Conservation (phyloP, 2,329 filamentous ascomycete genomes). For the Alternaria tenuissima region DNA sequence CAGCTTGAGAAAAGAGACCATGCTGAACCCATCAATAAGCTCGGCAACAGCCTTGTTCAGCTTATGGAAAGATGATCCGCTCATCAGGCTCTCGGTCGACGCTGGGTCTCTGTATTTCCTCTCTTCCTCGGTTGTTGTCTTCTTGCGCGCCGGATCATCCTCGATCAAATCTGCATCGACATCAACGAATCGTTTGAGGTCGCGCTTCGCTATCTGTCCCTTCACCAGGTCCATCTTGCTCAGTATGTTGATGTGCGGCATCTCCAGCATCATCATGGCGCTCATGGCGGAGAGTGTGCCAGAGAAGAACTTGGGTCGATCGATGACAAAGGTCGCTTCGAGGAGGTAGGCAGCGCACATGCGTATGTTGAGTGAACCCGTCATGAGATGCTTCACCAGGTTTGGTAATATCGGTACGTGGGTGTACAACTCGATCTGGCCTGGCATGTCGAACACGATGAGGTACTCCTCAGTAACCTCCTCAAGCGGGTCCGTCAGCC, state of each 20-base stretch:
- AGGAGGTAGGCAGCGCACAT: conserved; percentile 94
- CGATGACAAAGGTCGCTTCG: conserved; percentile 93
- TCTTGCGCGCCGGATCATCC: conserved; percentile 71
- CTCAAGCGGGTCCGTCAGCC: conserved; percentile 84
- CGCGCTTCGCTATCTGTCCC: conserved; percentile 84
- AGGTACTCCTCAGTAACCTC: conserved; percentile 91
- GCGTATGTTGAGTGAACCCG: conserved; percentile 85
- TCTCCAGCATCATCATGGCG: conserved; percentile 97
- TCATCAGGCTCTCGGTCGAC: conserved; percentile 76
- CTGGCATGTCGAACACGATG: conserved; percentile 98
- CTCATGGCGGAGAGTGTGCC: conserved; percentile 97
- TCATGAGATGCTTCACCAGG: conserved; percentile 81
- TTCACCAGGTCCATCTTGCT: conserved; percentile 98
- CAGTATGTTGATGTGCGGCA: conserved; percentile 94
- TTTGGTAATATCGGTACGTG: conserved; percentile 92
- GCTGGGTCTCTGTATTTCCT: conserved; percentile 67
- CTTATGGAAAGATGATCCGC: conserved; percentile 79
- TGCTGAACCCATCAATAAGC: conserved; percentile 95
- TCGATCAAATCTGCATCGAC: conserved; percentile 85
- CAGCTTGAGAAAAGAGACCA: conserved; percentile 93
- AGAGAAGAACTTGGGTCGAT: conserved; percentile 96
- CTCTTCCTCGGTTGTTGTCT: conserved; percentile 55
- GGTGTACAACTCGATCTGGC: conserved; percentile 98
- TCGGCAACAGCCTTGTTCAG: conserved; percentile 88
- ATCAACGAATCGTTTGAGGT: conserved; percentile 88